phyloP scores from a whole-genome alignment of 805 yeast species.

The Jamesozyma spencerorum region DNA sequence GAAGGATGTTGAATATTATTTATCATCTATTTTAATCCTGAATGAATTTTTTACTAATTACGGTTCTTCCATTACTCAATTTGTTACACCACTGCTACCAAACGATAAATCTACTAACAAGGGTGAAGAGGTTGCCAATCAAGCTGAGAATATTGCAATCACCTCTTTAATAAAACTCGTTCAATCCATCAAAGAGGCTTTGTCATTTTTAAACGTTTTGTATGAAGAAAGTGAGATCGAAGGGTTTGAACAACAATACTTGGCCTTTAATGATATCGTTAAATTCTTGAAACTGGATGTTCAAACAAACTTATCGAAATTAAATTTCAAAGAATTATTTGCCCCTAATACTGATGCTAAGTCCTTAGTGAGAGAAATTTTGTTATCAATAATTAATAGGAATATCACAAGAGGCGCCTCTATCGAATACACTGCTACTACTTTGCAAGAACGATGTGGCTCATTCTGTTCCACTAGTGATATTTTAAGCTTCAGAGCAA shows the following conservation, averaged over 20 bases:
- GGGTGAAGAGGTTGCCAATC: constrained; percentile 56
- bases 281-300: constrained; percentile 57
- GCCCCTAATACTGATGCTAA: constrained; percentile 50
- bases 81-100: constrained; percentile 38
- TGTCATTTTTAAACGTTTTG: constrained; percentile 76
- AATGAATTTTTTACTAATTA: constrained; percentile 62
- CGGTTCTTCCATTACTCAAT: constrained; percentile 35
- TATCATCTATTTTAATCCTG: constrained; percentile 61
- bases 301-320: constrained; percentile 54
- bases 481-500: constrained; percentile 86
- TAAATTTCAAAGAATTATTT: constrained; percentile 69
- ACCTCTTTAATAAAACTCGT: constrained; percentile 67
- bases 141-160: constrained; percentile 88
- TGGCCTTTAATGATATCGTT: constrained; percentile 56
- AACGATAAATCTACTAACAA: constrained; percentile 33
- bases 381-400: constrained; percentile 81
- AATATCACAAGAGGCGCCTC: constrained; percentile 87
- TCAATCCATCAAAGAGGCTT: constrained; percentile 75
- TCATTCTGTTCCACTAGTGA: constrained; percentile 91
- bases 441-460: constrained; percentile 87
- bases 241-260: constrained; percentile 27
- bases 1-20: constrained; percentile 52
- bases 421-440: constrained; percentile 78
- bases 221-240: constrained; percentile 55
- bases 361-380: constrained; percentile 68